Evolutionary conservation across 495 filamentous ascomycete genomes (phyloP).

Genomic region (Rhizodiscina lignyota): DNA sequence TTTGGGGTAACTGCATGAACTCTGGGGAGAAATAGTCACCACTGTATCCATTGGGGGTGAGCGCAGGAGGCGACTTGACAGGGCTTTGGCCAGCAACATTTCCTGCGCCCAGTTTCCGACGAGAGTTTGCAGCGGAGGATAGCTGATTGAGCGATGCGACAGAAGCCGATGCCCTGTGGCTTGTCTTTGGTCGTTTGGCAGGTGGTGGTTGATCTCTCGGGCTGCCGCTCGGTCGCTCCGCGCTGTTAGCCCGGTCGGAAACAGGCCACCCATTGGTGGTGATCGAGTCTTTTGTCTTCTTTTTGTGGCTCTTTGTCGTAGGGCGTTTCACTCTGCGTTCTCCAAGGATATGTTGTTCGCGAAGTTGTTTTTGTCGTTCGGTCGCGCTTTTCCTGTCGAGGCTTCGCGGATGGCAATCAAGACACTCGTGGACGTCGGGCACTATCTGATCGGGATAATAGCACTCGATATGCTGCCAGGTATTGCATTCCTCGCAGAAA

Average conservation of each 20-base stretch:
- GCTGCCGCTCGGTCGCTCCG: slow-evolving; percentile 29
- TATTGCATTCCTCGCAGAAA: slow-evolving; percentile 86
- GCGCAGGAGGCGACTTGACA: slow-evolving; percentile 26
- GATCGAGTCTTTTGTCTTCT: slow-evolving; percentile 47
- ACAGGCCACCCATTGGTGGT: slow-evolving; percentile 27
- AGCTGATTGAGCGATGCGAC: slow-evolving; percentile 37
- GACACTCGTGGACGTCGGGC: slow-evolving; percentile 72
- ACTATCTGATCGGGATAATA: slow-evolving; percentile 54
- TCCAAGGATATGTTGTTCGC: slow-evolving; percentile 43
- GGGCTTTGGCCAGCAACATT: slow-evolving; percentile 32
- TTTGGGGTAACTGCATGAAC: slow-evolving; percentile 53
- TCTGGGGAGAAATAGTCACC: slow-evolving; percentile 51
- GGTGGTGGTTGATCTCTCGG: slow-evolving; percentile 41
- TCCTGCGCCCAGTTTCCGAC: slow-evolving; percentile 34
- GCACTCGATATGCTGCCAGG: slow-evolving; percentile 96
- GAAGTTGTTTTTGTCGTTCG: slow-evolving; percentile 43
- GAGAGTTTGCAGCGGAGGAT: slow-evolving; percentile 22
- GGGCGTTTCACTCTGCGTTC: slow-evolving; percentile 36
- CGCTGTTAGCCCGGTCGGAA: slow-evolving; percentile 17
- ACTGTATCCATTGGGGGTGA: slow-evolving; percentile 34
- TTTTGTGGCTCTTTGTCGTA: slow-evolving; percentile 27
- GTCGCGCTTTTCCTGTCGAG: slow-evolving; percentile 55
- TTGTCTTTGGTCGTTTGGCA: slow-evolving; percentile 58
- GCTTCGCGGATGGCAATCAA: slow-evolving; percentile 44
- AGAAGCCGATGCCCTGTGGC: slow-evolving; percentile 56